A percentile compares a stretch with the other conserved stretches of the same genome.
Evolutionary conservation across 2,329 filamentous ascomycete genomes (phyloP).

Genomic region (Colletotrichum lupini): DNA sequence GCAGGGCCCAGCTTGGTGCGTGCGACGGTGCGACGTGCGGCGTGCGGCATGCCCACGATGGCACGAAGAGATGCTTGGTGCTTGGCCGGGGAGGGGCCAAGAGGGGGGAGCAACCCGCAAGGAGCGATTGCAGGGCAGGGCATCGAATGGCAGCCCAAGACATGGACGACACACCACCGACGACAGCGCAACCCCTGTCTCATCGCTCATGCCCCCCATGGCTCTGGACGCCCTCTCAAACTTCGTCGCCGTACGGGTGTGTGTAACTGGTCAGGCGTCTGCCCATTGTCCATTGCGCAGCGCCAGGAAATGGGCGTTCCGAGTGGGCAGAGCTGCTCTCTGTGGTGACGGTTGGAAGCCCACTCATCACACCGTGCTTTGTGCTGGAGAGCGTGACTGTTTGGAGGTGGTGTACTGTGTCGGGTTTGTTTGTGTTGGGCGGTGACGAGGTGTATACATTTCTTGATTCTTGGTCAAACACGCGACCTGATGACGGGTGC

Average conservation of each 20-base stretch:
- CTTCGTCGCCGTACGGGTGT: conserved; percentile 6
- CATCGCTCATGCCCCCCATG: conserved; percentile 10
- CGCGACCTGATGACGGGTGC: background rate
- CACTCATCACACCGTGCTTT: conserved; percentile 8
- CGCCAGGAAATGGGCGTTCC: background rate
- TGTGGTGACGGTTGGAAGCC: conserved; percentile 1
- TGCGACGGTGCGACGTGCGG: background rate
- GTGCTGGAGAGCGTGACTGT: background rate
- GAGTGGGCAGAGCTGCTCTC: background rate
- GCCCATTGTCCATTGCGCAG: conserved; percentile 13
- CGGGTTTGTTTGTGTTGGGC: background rate
- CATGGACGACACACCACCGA: conserved; percentile 33
- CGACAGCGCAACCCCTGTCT: conserved; percentile 26
- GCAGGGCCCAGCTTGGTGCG: conserved; percentile 7
- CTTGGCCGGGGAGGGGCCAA: conserved; percentile 4
- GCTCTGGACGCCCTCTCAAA: conserved; percentile 11
- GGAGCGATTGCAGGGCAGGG: conserved; percentile 17
- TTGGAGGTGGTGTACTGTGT: background rate
- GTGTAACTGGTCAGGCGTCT: conserved; percentile 6
- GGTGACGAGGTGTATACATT: background rate
- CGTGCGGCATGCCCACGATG: background rate
- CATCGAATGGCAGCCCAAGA: conserved; percentile 35
- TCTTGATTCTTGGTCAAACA: background rate
- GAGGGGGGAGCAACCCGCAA: background rate
- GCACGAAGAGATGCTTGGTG: background rate